These are phyloP conservation scores for Nymphaea colorata DNA, from an alignment of 164 flowering plant species.

Conservation along the genomic window DNA sequence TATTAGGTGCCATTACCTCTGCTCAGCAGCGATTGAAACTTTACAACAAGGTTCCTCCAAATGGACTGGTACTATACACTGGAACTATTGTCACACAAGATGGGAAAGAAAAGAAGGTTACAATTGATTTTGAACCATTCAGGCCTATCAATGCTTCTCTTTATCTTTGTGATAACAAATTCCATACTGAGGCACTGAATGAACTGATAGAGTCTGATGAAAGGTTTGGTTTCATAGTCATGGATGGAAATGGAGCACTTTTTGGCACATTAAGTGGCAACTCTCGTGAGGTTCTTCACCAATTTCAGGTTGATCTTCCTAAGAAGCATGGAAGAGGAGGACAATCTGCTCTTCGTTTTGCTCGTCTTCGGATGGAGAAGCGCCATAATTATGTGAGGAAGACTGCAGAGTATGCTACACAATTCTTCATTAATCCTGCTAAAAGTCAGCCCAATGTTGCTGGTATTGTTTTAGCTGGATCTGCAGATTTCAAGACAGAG, in stretches of 20 bases:
- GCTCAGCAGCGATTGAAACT: slow-evolving; percentile 37
- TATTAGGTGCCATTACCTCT: slow-evolving; percentile 34
- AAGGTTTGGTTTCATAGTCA: slow-evolving; percentile 7
- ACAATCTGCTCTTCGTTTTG: slow-evolving; percentile 33
- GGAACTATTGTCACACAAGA: slow-evolving; percentile 37
- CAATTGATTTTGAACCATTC: slow-evolving; percentile 36
- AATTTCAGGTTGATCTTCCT: slow-evolving; percentile 31
- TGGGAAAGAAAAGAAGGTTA: slow-evolving; percentile 37
- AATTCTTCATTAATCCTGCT: slow-evolving; percentile 24
- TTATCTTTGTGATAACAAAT: slow-evolving; percentile 14
- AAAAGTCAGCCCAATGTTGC: slow-evolving; percentile 40
- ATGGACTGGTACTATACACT: slow-evolving; percentile 34
- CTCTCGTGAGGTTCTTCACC: slow-evolving; percentile 14
- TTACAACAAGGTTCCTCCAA: slow-evolving; percentile 33
- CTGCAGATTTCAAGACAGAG: slow-evolving; percentile 44
- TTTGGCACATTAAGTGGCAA: slow-evolving; percentile 36
- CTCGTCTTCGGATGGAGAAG: slow-evolving; percentile 22
- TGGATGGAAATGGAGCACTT: slow-evolving; percentile 39
- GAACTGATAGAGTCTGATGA: slow-evolving; percentile 9
- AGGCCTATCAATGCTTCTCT: slow-evolving; percentile 32
- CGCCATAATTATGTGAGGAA: slow-evolving; percentile 9
- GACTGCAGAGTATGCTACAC: slow-evolving; percentile 7
- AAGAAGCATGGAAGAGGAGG: slow-evolving; percentile 43
- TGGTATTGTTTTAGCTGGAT: slow-evolving; percentile 36
- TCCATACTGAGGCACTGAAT: slow-evolving; percentile 7